These are phyloP conservation scores for Pseudocercospora vitis DNA, from an alignment of 2,329 filamentous ascomycete genomes.

Conservation along the genomic window DNA sequence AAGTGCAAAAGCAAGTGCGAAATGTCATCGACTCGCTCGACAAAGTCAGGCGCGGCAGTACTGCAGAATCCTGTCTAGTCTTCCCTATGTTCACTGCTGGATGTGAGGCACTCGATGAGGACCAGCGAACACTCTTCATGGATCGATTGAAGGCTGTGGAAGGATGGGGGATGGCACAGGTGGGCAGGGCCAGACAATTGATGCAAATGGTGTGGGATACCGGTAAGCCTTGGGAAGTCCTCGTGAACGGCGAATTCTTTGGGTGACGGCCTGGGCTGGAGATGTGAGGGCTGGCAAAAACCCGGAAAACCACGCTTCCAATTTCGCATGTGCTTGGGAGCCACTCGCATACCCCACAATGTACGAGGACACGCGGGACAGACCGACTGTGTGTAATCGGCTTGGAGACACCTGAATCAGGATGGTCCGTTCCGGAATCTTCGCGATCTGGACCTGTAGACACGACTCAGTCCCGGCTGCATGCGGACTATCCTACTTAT, in stretches of 20 bases:
- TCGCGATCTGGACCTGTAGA: too few relatives aligned
- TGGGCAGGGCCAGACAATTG: conserved; percentile 58
- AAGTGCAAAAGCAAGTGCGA: conserved; percentile 63
- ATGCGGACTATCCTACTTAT: too few relatives aligned
- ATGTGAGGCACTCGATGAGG: conserved; percentile 63
- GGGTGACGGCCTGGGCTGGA: conserved; percentile 40
- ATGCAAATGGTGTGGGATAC: conserved; percentile 71
- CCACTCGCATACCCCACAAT: too few relatives aligned
- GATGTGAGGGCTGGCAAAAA: not conserved
- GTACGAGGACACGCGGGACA: too few relatives aligned
- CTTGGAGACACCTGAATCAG: too few relatives aligned
- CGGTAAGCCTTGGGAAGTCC: conserved; percentile 66
- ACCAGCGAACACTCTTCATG: conserved; percentile 61
- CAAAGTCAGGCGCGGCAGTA: conserved; percentile 64
- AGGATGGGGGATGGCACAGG: conserved; percentile 74
- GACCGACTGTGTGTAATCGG: too few relatives aligned
- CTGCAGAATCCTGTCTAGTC: conserved; percentile 71
- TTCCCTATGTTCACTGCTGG: conserved; percentile 84
- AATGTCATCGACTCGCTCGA: conserved; percentile 64
- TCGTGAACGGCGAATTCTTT: conserved; percentile 68
- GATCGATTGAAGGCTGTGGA: conserved; percentile 67
- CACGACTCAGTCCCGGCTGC: too few relatives aligned
- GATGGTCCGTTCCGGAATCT: too few relatives aligned
- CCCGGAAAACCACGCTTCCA: not conserved
- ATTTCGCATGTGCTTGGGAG: too few relatives aligned